Evolutionary conservation across 352 stramenopile species (phyloP).

Genomic region (Blastocystis hominis): DNA sequence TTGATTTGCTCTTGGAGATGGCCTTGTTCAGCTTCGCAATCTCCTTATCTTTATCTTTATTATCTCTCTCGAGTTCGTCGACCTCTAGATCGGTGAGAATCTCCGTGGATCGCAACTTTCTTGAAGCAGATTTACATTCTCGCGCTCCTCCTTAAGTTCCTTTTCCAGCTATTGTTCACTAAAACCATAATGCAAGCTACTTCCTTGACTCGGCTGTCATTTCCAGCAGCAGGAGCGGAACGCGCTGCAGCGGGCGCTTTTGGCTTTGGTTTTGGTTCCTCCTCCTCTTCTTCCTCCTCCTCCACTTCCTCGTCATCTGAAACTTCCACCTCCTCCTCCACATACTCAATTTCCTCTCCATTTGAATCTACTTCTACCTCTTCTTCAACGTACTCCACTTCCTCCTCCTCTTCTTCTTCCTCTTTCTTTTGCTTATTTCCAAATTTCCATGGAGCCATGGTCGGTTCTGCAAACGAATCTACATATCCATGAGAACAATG

Average conservation of each 20-base stretch:
- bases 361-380: conserved; percentile 26
- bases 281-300: not conserved
- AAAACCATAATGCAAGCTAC: not conserved
- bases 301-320: conserved; percentile 18
- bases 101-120: not conserved
- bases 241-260: not conserved
- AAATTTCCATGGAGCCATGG: conserved; percentile 43
- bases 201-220: not conserved
- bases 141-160: not conserved
- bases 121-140: conserved; percentile 15
- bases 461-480: not conserved
- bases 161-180: not conserved
- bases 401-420: not conserved
- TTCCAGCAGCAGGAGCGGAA: not conserved
- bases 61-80: not conserved
- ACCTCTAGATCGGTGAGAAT: not conserved
- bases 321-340: conserved; percentile 48
- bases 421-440: conserved; percentile 54
- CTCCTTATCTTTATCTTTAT: conserved; percentile 20
- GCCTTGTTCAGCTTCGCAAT: conserved; percentile 51
- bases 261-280: not conserved
- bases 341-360: conserved; percentile 43
- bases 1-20: conserved; percentile 45
- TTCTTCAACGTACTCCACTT: conserved; percentile 40
- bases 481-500: not conserved